phyloP scores from a whole-genome alignment of 257 asterid genomes.

The Solanum pinnatisectum region DNA sequence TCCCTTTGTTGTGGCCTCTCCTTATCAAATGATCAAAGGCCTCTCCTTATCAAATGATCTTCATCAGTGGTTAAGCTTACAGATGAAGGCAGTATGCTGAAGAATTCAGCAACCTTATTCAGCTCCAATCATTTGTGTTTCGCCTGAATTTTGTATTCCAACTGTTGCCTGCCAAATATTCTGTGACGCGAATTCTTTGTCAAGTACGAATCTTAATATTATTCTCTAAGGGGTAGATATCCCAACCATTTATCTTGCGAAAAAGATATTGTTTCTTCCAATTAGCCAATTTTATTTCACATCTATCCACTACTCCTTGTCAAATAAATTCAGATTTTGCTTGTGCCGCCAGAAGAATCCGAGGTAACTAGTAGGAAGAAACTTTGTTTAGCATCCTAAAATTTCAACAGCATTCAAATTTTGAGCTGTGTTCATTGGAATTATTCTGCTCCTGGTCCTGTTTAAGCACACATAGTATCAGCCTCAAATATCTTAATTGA shows the following conservation, averaged over 20 bases:
- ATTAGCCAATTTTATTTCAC: neutral
- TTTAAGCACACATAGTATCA: neutral
- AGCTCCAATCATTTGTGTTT: neutral
- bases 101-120: neutral
- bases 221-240: neutral
- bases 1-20: neutral
- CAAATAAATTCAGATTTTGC: neutral
- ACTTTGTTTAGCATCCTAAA: neutral
- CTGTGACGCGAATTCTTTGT: neutral
- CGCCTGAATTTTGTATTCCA: neutral
- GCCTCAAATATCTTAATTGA: neutral
- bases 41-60: neutral
- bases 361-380: neutral
- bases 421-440: neutral
- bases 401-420: neutral
- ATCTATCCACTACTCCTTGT: neutral
- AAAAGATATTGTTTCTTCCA: neutral
- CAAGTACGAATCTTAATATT: neutral
- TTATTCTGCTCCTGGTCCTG: neutral
- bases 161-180: neutral
- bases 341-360: neutral
- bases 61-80: neutral
- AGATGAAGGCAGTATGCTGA: neutral
- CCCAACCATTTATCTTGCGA: neutral
- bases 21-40: neutral